Evolutionary conservation across 164 flowering plant species (phyloP).

Genomic region (Protea cynaroides): DNA sequence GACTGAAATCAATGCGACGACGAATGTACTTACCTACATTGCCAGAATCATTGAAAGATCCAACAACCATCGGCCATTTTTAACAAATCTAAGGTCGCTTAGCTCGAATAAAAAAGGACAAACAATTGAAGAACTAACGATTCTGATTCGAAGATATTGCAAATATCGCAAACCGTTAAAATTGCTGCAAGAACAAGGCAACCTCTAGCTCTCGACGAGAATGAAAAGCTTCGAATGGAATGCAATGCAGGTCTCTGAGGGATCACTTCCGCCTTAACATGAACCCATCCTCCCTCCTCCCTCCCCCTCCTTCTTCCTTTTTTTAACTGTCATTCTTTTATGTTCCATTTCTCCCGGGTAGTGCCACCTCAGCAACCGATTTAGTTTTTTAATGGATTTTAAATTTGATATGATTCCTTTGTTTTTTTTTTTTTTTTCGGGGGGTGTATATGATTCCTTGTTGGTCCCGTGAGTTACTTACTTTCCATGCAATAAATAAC

Average conservation of each 20-base stretch:
- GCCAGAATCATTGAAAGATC: conserved; percentile 5
- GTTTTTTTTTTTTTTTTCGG: no score
- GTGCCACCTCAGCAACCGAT: conserved; percentile 16
- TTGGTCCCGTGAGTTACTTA: no score
- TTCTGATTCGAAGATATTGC: neutral
- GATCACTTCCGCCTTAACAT: conserved; percentile 5
- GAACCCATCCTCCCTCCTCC: neutral
- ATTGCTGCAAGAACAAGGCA: neutral
- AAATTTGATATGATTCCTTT: no score
- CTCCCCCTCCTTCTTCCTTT: neutral
- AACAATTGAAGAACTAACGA: conserved; percentile 2
- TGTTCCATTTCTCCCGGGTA: conserved; percentile 10
- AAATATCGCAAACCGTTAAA: neutral
- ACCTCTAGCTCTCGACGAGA: neutral
- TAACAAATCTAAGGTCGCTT: conserved; percentile 11
- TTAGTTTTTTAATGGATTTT: neutral
- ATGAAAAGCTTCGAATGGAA: neutral
- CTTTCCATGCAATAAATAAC: no score
- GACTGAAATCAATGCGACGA: conserved; percentile 4
- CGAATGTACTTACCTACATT: conserved; percentile 4
- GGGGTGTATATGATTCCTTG: no score
- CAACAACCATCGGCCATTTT: conserved; percentile 3
- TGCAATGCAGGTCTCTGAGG: neutral
- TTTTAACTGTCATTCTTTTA: conserved; percentile 11
- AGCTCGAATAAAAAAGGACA: neutral